phyloP scores from a whole-genome alignment of 1,284 basidiomycete genomes.

The Pseudomicrostroma phylloplanum region DNA sequence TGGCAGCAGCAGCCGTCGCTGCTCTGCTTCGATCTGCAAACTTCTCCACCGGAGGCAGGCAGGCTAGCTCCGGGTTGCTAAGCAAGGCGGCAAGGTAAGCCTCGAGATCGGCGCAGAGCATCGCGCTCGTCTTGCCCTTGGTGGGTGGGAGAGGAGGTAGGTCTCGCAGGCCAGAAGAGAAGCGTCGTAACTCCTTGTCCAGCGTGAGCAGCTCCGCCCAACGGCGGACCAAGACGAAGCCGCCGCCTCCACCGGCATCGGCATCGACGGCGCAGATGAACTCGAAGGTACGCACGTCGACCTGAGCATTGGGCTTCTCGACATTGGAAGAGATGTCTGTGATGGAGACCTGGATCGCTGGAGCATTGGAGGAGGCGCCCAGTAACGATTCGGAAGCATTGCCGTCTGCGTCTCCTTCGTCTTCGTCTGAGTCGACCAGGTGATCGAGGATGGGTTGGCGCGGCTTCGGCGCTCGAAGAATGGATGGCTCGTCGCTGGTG shows the following conservation, averaged over 20 bases:
- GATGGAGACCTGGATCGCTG: constrained; percentile 17
- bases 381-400: neutral
- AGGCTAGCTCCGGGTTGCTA: constrained; percentile 16
- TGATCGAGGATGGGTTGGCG: constrained; percentile 1
- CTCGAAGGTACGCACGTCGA: constrained; percentile 35
- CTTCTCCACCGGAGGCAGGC: constrained; percentile 22
- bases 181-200: constrained; percentile 24
- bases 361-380: neutral
- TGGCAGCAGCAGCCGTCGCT: constrained; percentile 23
- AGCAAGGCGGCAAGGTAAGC: constrained; percentile 33
- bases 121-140: constrained; percentile 26
- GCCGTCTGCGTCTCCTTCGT: neutral
- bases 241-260: constrained; percentile 21
- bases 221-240: constrained; percentile 39
- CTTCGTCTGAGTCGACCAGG: neutral
- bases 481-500: neutral
- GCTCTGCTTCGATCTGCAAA: constrained; percentile 44
- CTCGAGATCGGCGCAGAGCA: constrained; percentile 28
- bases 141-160: constrained; percentile 18
- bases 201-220: constrained; percentile 46
- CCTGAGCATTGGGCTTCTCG: constrained; percentile 19
- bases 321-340: constrained; percentile 41
- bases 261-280: constrained; percentile 45
- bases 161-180: neutral
- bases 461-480: constrained; percentile 11